Percentiles rank a stretch among this genome's conserved stretches.
Evolutionary conservation across 768 basidiomycete species (phyloP).

Genomic region (Ramaria rubella): DNA sequence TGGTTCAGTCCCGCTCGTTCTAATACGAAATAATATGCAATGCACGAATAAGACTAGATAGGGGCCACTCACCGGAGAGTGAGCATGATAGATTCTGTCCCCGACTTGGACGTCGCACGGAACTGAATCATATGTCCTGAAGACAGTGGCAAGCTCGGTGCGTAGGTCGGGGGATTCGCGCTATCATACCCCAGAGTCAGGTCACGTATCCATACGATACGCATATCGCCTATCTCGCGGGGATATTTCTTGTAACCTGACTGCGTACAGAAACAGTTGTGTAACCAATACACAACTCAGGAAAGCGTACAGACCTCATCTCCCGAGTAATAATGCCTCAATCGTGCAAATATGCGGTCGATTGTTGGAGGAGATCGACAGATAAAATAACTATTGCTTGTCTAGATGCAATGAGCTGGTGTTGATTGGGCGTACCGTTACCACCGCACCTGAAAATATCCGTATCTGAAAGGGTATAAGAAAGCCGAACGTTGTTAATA

Average conservation of each 20-base stretch:
- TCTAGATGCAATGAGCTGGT: slow-evolving; percentile 33
- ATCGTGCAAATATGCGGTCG: slow-evolving; percentile 57
- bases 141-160: slow-evolving; percentile 60
- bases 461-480: slow-evolving; percentile 44
- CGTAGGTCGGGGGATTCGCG: slow-evolving; percentile 56
- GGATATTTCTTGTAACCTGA: slow-evolving; percentile 45
- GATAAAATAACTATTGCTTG: slow-evolving; percentile 76
- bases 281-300: not conserved
- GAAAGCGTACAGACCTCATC: slow-evolving; percentile 20
- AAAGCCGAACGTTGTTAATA: not conserved
- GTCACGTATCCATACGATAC: slow-evolving; percentile 61
- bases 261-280: not conserved
- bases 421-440: not conserved
- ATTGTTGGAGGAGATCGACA: slow-evolving; percentile 63
- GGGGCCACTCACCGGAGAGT: slow-evolving; percentile 53
- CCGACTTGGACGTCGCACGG: slow-evolving; percentile 38
- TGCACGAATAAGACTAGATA: not conserved
- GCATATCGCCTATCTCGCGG: slow-evolving; percentile 48
- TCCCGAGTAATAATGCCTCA: slow-evolving; percentile 56
- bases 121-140: slow-evolving; percentile 86
- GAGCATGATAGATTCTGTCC: slow-evolving; percentile 49
- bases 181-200: slow-evolving; percentile 75
- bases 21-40: slow-evolving; percentile 20
- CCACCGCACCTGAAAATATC: slow-evolving; percentile 59
- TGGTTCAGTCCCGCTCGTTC: slow-evolving; percentile 87